Conservation (phyloP, 345 rosid genomes). For the Populus ilicifolia region DNA sequence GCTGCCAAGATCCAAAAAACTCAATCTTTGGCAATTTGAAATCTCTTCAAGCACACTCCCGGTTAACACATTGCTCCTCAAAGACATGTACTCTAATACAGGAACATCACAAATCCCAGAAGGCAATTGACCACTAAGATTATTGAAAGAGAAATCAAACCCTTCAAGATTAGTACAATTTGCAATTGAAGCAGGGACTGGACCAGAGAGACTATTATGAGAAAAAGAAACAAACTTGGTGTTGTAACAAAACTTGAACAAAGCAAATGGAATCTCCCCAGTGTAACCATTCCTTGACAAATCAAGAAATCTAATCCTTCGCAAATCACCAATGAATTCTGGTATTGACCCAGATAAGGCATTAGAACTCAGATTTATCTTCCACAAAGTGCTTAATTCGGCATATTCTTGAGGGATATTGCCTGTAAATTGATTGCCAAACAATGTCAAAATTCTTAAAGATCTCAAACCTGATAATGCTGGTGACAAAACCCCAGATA, state of each 20-base stretch:
- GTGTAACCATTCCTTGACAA: slow-evolving; percentile 68
- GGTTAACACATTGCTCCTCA: slow-evolving; percentile 59
- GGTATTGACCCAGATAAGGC: slow-evolving; percentile 84
- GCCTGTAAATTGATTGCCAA: slow-evolving; percentile 77
- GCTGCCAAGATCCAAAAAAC: slow-evolving; percentile 67
- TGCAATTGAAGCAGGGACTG: slow-evolving; percentile 61
- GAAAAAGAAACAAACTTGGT: slow-evolving; percentile 75
- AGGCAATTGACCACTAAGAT: slow-evolving; percentile 64
- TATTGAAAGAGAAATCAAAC: slow-evolving; percentile 78
- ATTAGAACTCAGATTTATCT: slow-evolving; percentile 90
- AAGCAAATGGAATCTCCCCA: slow-evolving; percentile 61
- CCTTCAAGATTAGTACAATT: slow-evolving; percentile 73
- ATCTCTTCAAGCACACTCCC: slow-evolving; percentile 60
- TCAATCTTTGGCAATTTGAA: slow-evolving; percentile 53
- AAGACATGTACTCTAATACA: slow-evolving; percentile 51
- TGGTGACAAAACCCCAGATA: slow-evolving; percentile 62
- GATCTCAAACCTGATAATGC: slow-evolving; percentile 67
- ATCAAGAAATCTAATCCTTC: slow-evolving; percentile 81
- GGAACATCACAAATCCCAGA: slow-evolving; percentile 56
- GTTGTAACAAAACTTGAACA: slow-evolving; percentile 68
- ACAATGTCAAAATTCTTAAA: slow-evolving; percentile 79
- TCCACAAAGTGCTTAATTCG: slow-evolving; percentile 65
- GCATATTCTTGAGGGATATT: slow-evolving; percentile 71
- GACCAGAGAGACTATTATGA: slow-evolving; percentile 66
- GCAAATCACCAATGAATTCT: slow-evolving; percentile 76